These are phyloP conservation scores for Piromyces sp. DNA, from an alignment of 192 early-diverging fungal species.

Conservation along the genomic window DNA sequence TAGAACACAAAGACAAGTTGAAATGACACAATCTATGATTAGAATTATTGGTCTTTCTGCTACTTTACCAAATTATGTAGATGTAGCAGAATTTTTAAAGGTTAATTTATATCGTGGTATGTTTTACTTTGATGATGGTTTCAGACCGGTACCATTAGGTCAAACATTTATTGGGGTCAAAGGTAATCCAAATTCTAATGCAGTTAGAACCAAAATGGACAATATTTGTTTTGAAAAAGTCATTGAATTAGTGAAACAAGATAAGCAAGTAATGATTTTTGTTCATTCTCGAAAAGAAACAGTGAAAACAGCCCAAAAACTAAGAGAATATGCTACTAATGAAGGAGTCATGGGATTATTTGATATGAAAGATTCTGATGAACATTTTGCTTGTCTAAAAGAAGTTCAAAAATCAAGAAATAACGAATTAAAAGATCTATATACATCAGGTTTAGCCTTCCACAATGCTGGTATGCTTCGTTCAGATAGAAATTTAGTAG, in stretches of 20 bases:
- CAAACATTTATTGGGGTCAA: conserved; percentile 89
- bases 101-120: conserved; percentile 85
- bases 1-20: conserved; percentile 73
- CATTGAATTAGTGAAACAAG: conserved; percentile 48
- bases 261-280: conserved; percentile 98
- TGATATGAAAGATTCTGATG: conserved; percentile 22
- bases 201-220: conserved; percentile 44
- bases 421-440: conserved; percentile 75
- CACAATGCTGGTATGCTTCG: conserved; percentile 80
- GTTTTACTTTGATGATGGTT: conserved; percentile 91
- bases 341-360: conserved; percentile 31
- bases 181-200: conserved; percentile 23
- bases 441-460: conserved; percentile 66
- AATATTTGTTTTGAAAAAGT: conserved; percentile 17
- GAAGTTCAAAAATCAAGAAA: conserved; percentile 61
- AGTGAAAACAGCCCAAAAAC: conserved; percentile 72
- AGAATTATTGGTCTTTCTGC: conserved; percentile 93
- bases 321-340: conserved; percentile 53
- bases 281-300: conserved; percentile 97
- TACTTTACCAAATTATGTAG: conserved; percentile 93
- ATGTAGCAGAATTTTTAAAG: conserved; percentile 70
- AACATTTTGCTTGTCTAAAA: conserved; percentile 19
- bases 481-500: conserved; percentile 66
- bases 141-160: conserved; percentile 85
- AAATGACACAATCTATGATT: conserved; percentile 85